phyloP scores from a whole-genome alignment of 768 basidiomycete genomes.

The Lepiota brunneoincarnata region DNA sequence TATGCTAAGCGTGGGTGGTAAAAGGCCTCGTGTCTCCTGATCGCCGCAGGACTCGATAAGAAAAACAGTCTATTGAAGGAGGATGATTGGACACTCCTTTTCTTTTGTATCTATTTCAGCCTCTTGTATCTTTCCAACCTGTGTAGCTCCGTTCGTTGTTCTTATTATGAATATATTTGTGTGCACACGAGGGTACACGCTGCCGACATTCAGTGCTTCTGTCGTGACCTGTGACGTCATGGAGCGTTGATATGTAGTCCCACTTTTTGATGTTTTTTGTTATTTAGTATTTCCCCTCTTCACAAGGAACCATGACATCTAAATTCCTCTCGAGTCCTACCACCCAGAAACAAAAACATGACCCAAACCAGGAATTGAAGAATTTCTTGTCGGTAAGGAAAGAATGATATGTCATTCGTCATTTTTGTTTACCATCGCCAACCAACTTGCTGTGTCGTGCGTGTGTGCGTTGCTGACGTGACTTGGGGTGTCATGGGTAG shows the following conservation, averaged over 20 bases:
- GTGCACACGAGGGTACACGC: not conserved
- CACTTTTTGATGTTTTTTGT: not conserved
- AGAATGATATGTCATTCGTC: not conserved
- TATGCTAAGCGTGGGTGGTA: constrained; percentile 70
- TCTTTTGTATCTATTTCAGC: no score
- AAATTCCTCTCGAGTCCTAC: not conserved
- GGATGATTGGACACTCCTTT: no score
- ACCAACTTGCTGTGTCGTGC: no score
- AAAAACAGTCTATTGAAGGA: not conserved
- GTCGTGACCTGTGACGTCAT: not conserved
- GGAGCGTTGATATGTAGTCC: no score
- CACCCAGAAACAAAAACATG: not conserved
- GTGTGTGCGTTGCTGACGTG: not conserved
- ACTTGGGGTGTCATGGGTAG: constrained; percentile 24
- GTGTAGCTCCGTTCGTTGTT: not conserved
- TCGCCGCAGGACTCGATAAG: not conserved
- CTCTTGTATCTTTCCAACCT: not conserved
- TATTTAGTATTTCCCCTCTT: not conserved
- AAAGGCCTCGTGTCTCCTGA: constrained; percentile 15
- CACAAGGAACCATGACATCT: not conserved
- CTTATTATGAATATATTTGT: not conserved
- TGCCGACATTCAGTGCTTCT: no score
- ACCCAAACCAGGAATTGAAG: constrained; percentile 30
- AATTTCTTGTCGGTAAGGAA: constrained; percentile 40
- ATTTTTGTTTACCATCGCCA: not conserved